phyloP scores from a whole-genome alignment of 2,329 filamentous ascomycete genomes.

The Exophiala phaeomuriformis region DNA sequence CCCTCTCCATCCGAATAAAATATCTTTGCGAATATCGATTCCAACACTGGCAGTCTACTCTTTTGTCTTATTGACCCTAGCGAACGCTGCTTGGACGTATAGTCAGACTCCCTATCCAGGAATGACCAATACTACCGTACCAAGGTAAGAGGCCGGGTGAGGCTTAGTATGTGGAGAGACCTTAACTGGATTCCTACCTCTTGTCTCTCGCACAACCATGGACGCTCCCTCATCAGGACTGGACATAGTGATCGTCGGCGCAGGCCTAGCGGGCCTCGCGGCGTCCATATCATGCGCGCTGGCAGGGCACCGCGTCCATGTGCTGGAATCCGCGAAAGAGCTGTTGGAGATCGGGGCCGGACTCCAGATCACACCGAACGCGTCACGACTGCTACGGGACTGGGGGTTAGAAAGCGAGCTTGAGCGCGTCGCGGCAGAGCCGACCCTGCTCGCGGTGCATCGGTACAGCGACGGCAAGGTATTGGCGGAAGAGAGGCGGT shows the following conservation, averaged over 20 bases:
- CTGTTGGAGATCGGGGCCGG: constrained; percentile 26
- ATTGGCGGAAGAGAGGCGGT: constrained; percentile 44
- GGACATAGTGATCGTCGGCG: constrained; percentile 29
- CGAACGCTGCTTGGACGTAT: too few species aligned
- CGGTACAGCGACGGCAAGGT: constrained; percentile 30
- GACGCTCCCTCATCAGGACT: neutral
- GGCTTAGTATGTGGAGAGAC: too few species aligned
- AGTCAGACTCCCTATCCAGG: too few species aligned
- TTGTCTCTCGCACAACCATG: neutral
- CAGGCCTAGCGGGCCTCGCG: constrained; percentile 29
- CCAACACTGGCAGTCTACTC: too few species aligned
- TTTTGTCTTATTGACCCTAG: too few species aligned
- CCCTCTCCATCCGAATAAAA: too few species aligned
- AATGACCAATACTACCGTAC: too few species aligned
- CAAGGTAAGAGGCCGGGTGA: too few species aligned
- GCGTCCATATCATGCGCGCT: constrained; percentile 29
- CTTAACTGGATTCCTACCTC: neutral
- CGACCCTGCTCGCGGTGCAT: constrained; percentile 32
- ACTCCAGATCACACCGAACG: constrained; percentile 28
- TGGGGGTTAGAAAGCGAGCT: constrained; percentile 17
- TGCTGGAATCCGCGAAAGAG: constrained; percentile 28
- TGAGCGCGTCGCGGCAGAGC: constrained; percentile 27
- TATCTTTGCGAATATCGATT: too few species aligned
- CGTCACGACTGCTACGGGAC: constrained; percentile 18
- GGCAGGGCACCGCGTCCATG: constrained; percentile 25